Conservation (phyloP, 2,329 filamentous ascomycete species). For the Daldinia sp. region DNA sequence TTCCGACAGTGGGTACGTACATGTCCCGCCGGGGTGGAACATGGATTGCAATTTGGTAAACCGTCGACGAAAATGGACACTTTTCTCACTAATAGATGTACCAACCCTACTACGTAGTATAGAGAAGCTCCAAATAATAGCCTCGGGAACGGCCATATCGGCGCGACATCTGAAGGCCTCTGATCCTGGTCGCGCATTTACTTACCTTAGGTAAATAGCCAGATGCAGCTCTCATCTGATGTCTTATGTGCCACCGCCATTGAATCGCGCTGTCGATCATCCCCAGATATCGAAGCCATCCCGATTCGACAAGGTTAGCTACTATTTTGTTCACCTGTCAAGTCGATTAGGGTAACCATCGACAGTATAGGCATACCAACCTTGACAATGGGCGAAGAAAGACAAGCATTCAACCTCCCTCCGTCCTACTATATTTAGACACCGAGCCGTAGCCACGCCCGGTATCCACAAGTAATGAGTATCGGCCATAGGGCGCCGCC, state of each 20-base stretch:
- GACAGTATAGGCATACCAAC: constrained; percentile 15
- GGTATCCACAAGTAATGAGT: constrained; percentile 5
- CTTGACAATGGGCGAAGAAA: constrained; percentile 5
- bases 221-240: constrained; percentile 2
- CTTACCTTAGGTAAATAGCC: not conserved
- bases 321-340: not conserved
- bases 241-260: constrained; percentile 23
- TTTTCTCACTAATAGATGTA: constrained; percentile 2
- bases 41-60: not conserved
- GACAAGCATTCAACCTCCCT: not conserved
- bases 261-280: constrained; percentile 1
- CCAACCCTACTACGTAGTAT: constrained; percentile 31
- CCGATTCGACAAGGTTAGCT: not conserved
- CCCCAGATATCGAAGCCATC: not conserved
- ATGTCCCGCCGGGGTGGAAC: not conserved
- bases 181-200: not conserved
- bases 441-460: constrained; percentile 17
- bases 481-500: constrained; percentile 3
- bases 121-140: not conserved
- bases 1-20: not conserved
- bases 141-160: constrained; percentile 10
- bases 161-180: constrained; percentile 1
- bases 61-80: not conserved
- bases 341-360: not conserved
- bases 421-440: constrained; percentile 33